Percentiles rank a stretch among this genome's conserved stretches.
phyloP scores from a whole-genome alignment of 2,329 filamentous ascomycete species.

The Colletotrichum lindemuthianum region DNA sequence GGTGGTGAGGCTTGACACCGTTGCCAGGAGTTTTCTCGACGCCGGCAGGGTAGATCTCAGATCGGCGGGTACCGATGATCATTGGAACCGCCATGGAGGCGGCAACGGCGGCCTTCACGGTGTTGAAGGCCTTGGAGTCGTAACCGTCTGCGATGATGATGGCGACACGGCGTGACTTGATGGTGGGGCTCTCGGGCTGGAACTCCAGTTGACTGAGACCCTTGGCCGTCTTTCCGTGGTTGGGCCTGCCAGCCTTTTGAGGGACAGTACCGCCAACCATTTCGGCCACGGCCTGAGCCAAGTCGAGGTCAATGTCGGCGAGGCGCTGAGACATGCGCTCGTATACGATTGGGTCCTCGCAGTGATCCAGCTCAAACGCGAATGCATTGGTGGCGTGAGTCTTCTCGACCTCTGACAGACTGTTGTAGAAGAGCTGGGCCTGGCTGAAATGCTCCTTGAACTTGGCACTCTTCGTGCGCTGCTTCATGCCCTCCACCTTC shows the following conservation, averaged over 20 bases:
- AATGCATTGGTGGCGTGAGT: slow-evolving; percentile 69
- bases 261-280: slow-evolving; percentile 74
- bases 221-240: slow-evolving; percentile 75
- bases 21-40: slow-evolving; percentile 61
- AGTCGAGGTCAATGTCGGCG: slow-evolving; percentile 75
- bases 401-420: slow-evolving; percentile 73
- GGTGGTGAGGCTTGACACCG: slow-evolving; percentile 76
- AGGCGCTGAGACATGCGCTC: slow-evolving; percentile 74
- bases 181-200: slow-evolving; percentile 69
- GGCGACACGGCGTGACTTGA: slow-evolving; percentile 76
- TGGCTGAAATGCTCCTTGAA: slow-evolving; percentile 83
- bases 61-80: slow-evolving; percentile 76
- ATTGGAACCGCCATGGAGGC: slow-evolving; percentile 74
- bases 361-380: slow-evolving; percentile 81
- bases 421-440: slow-evolving; percentile 87
- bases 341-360: slow-evolving; percentile 82
- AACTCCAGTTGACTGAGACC: slow-evolving; percentile 77
- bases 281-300: slow-evolving; percentile 75
- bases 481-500: slow-evolving; percentile 76
- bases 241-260: slow-evolving; percentile 60
- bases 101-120: slow-evolving; percentile 70
- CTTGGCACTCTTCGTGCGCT: slow-evolving; percentile 74
- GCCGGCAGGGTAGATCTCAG: slow-evolving; percentile 70
- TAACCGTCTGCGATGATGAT: slow-evolving; percentile 84
- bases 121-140: slow-evolving; percentile 72